Base-by-base conservation (phyloP, 805 yeast genomes). In the Saccharomycopsis amapae region DNA sequence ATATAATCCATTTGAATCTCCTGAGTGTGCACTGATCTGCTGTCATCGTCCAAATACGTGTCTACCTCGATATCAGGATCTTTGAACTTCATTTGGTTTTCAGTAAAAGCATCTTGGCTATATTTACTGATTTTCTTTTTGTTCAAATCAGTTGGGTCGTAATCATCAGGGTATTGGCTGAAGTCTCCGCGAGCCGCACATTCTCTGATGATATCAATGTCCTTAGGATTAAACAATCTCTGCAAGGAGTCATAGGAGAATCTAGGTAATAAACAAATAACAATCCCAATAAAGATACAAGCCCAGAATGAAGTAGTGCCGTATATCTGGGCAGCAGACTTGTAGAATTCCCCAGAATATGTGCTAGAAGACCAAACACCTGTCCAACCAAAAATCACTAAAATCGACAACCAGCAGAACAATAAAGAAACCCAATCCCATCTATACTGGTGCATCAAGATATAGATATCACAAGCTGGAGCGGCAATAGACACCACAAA, bases 101-200 rank as follows among this genome's bases (percentile, higher is more conserved):
- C 35, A 31, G 18, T 31, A 18, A 31, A 31, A 10, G 35, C 9
- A 7, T 34, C 23, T 17, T 4, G 13, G 19, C 23, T 7, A 55
- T 75, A 72, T 40, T 71, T 65, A 34, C 77, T 67, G 25, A 81
- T 65, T 50, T 71, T 71, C 13, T 67, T 69, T 54, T 84, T 71
- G 12, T 79, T 64, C 25, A 89, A 86, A 62, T 83, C 89, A 2
- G 94, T 83, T 37, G 94, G 94, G 60, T 84, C 94, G 58, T 81
- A 84, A 44, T 75, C 71, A 9, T 60, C 64, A 9, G 88, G 88
- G 58, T 79, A 83, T 31, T 72, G 76, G 48, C 68, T 78, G 55
- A 74, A 84, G 54, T 80, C 83, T 39, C 93, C 93, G 45, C 72
- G 67, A 22, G 62, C 62, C 54, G 77, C 79, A 62, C 85, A 73